Conservation (phyloP, 1,284 basidiomycete genomes). For the Rhodotorula sp. region DNA sequence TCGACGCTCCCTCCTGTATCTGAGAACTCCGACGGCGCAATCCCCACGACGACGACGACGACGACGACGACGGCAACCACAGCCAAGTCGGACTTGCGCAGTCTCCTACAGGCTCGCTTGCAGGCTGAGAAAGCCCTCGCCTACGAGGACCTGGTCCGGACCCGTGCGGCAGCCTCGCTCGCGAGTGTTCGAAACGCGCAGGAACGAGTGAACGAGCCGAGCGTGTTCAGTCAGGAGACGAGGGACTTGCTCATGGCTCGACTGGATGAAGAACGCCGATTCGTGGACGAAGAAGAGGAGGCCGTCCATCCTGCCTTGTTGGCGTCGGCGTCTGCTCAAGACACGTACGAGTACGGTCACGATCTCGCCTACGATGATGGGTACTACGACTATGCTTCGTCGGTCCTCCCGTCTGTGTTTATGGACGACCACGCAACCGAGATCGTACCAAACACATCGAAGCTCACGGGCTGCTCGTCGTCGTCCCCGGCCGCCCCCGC, state of each 20-base stretch:
- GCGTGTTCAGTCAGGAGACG: slow-evolving; percentile 24
- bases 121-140: slow-evolving; percentile 29
- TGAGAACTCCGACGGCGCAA: background rate
- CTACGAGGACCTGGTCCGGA: slow-evolving; percentile 6
- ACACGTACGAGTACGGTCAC: too few species aligned
- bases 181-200: background rate
- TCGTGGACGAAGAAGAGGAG: background rate
- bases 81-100: slow-evolving; percentile 1
- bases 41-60: background rate
- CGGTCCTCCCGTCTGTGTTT: background rate
- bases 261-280: slow-evolving; percentile 32
- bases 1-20: too few species aligned
- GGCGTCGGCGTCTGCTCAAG: too few species aligned
- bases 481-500: background rate
- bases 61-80: background rate
- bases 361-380: background rate
- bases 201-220: background rate
- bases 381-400: background rate
- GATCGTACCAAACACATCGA: background rate
- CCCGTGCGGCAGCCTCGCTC: background rate
- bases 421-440: background rate
- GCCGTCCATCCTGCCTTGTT: background rate
- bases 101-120: slow-evolving; percentile 8
- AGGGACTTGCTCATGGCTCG: slow-evolving; percentile 25
- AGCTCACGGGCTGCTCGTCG: background rate